phyloP scores from a whole-genome alignment of 345 rosid species.

The Noccaea bulbosa region DNA sequence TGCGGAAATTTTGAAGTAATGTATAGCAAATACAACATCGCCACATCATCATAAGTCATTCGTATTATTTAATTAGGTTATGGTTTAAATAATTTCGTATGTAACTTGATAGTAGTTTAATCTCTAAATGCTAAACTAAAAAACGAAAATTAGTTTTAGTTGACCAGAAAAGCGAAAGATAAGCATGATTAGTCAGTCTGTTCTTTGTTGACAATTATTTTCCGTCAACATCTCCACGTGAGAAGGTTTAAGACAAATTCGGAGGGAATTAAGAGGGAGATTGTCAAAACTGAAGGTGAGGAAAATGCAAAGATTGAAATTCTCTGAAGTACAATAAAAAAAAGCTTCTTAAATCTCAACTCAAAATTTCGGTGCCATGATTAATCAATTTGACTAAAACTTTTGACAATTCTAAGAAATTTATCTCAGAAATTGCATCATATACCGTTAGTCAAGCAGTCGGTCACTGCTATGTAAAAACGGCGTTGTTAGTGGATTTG shows the following conservation, averaged over 20 bases:
- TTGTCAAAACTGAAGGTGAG: constrained; percentile 15
- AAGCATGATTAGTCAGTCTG: background rate
- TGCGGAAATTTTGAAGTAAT: background rate
- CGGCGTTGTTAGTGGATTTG: background rate
- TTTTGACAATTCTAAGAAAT: constrained; percentile 10
- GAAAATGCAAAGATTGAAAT: background rate
- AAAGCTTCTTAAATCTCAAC: background rate
- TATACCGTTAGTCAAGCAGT: too few relatives aligned
- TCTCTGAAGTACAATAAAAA: constrained; percentile 7
- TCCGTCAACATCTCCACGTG: constrained; percentile 37
- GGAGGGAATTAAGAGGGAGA: background rate
- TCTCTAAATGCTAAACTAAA: too few relatives aligned
- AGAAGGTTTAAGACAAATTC: background rate
- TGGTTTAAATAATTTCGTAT: too few relatives aligned
- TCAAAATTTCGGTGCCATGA: constrained; percentile 29
- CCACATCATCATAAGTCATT: constrained; percentile 19
- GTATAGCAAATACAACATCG: background rate
- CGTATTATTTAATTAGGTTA: background rate
- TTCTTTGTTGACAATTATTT: constrained; percentile 16
- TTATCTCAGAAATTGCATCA: background rate
- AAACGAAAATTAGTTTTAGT: too few relatives aligned
- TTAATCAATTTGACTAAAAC: constrained; percentile 20
- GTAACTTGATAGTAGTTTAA: too few relatives aligned
- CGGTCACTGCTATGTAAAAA: background rate
- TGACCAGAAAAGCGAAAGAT: background rate